phyloP scores from a whole-genome alignment of 371 early-diverging fungal genomes.

The Smittium culicis region DNA sequence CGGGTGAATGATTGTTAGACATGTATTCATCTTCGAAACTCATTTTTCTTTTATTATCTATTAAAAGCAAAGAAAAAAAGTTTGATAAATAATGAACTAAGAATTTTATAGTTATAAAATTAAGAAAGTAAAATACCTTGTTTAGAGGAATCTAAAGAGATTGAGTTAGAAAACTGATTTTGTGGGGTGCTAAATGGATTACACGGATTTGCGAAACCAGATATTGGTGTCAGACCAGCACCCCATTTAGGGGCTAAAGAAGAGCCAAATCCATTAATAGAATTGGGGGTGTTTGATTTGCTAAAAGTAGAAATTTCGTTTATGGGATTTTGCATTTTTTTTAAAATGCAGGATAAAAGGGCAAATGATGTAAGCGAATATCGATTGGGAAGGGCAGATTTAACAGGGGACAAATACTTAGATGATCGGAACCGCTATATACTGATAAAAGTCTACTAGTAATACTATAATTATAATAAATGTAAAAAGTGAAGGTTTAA shows the following conservation, averaged over 20 bases:
- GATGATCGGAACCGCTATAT: too few relatives aligned
- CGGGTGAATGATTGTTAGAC: conserved; percentile 16
- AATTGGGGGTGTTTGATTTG: not conserved
- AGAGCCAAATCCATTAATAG: not conserved
- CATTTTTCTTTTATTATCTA: conserved; percentile 19
- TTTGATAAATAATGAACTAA: too few relatives aligned
- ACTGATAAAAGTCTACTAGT: too few relatives aligned
- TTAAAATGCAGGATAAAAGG: not conserved
- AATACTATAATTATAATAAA: too few relatives aligned
- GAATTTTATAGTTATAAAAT: not conserved
- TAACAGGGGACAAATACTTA: too few relatives aligned
- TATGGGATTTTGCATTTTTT: not conserved
- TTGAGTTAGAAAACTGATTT: not conserved
- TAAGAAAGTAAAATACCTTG: not conserved
- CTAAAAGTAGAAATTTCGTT: not conserved
- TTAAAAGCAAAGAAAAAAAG: not conserved
- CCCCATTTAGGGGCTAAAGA: conserved; percentile 6
- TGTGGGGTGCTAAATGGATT: not conserved
- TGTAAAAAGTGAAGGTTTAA: too few relatives aligned
- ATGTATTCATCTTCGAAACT: conserved; percentile 29
- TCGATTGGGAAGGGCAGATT: too few relatives aligned
- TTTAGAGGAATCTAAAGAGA: not conserved
- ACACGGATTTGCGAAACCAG: not conserved
- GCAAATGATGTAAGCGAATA: too few relatives aligned
- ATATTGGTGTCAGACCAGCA: conserved; percentile 2